Base-by-base conservation (phyloP, 176 grass and related monocot species). In the Microstegium vimineum region DNA sequence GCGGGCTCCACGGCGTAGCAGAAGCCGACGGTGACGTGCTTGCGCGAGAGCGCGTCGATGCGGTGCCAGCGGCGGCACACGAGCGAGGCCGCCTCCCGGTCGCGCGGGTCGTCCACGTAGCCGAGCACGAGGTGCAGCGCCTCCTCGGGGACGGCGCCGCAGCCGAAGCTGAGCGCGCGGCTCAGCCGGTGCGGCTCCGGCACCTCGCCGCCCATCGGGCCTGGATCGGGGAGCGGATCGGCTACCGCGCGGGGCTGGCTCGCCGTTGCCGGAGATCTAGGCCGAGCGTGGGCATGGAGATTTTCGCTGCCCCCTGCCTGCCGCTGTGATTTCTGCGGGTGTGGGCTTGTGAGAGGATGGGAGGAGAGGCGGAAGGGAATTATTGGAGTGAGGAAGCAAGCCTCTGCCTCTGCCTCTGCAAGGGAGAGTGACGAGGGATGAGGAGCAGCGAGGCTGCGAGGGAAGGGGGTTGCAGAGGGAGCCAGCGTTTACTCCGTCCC, bases 21-120 rank as follows among this genome's bases (percentile, higher is more conserved):
- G 80, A 91, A 86, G 56, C 76, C 83, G 25, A 94, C 78, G 83
- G 92, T 94, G 83, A 91, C 86, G 83, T 94, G 92, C 89, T 89
- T 94, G 22, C 92, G 92, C 0, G 89, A 87, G 49, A 94, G 82
- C 60, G 83, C 83, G 83, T 94, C 92, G 88, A 91, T 73, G 71
- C 79, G 86, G 83, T 91, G 86, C 92, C 92, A 94, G 71, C 78
- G 75, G 66, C 86, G 86, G 89, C 89, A 94, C 49, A 91, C 92
- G 14, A 84, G 86, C 54, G 92, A 91, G 36, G 84, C 87, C 10
- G 89, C 86, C 76, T 76, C 85, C 49, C 89, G 17, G 89, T 94
- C 92, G 6, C 81, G 81, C 57, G 92, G 92, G 38, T 74, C 92
- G 33, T 94, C 89, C 3, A 94, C 51, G 92, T 89, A 82, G 57